A percentile compares a stretch with the other conserved stretches of the same genome.
phyloP scores from a whole-genome alignment of 805 yeast genomes.

The Candida adriatica region DNA sequence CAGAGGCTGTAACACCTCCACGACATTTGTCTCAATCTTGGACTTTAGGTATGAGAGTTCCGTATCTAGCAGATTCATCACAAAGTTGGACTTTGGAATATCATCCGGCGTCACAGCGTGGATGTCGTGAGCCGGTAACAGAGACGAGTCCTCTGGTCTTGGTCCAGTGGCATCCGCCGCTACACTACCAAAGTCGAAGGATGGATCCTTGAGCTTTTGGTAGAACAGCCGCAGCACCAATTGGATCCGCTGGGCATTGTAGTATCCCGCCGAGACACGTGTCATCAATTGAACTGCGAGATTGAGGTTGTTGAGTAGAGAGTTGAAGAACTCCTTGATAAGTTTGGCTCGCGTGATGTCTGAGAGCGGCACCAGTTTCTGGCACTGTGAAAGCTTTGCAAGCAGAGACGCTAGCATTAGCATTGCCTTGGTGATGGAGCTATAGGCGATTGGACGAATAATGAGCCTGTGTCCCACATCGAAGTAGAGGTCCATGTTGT shows the following conservation, averaged over 20 bases:
- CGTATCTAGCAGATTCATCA: conserved; percentile 12
- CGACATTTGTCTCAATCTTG: conserved; percentile 8
- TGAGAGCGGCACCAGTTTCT: conserved; percentile 5
- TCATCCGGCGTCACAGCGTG: conserved; percentile 14
- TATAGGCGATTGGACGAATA: conserved; percentile 31
- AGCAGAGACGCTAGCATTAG: conserved; percentile 7
- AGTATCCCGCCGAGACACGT: conserved; percentile 9
- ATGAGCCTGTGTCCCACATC: conserved; percentile 31
- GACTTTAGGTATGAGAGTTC: conserved; percentile 12
- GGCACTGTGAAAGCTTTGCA: conserved; percentile 17
- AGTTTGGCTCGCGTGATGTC: conserved; percentile 6
- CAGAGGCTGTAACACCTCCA: conserved; percentile 16
- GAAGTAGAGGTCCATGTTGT: conserved; percentile 29
- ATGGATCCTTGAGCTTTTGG: conserved; percentile 13
- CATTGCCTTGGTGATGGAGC: conserved; percentile 10
- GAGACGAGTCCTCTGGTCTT: background rate
- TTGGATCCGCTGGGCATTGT: conserved; percentile 16
- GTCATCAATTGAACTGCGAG: conserved; percentile 12
- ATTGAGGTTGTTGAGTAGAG: conserved; percentile 7
- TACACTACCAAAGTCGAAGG: conserved; percentile 14
- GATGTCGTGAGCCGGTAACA: conserved; percentile 2
- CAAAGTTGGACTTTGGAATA: conserved; percentile 13
- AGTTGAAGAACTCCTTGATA: conserved; percentile 9
- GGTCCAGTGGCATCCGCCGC: conserved; percentile 5
- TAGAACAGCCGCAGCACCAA: conserved; percentile 12